Evolutionary conservation across 169 alveolate species (phyloP), one percentile per base, ranked within the genome.

Genomic region (Eimeria mitis): DNA sequence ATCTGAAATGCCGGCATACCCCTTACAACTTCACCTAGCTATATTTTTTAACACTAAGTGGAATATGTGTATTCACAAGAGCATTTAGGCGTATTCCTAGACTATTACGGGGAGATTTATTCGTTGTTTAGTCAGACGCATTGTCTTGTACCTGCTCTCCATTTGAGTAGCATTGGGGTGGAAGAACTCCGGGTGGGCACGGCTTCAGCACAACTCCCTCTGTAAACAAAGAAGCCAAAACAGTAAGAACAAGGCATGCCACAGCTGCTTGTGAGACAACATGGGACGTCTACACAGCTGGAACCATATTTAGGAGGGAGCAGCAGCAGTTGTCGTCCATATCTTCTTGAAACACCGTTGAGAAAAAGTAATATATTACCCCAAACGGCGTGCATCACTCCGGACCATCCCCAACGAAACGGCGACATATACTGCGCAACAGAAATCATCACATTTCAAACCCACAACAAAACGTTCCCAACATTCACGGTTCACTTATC

Each of bases 351-450:
- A 70, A 34, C 16, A 70, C 4, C 28, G n/a, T 13, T 5, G 28
- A 23, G 6, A 7, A 14, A 71, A 21, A 21, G 54, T 7, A 19
- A 16, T 70, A 34, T 23, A 71, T 44, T 89, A 95, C 97, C 94
- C 97, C 97, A 95, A 31, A 83, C 59, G 42, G 95, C 95, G 61
- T 75, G 95, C 97, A 95, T 95, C 65, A 95, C 73, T 31, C 97
- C 97, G 40, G 97, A 95, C 94, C 91, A 95, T 8, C 94, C 91
- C 97, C 97, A 95, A 13, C 97, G 92, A 71, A 89, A 73, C 5
- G 97, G 97, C 70, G 97, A 84, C 61, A 95, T 37, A 54, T 95
- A 95, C 97, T 95, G 94, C 25, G 75, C 47, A 42, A 42, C 65
- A 28, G 25, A 78, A 13, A 52, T 68, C 63, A 78, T 14, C 88